phyloP scores from a whole-genome alignment of 1,139 yeast species.

The Blastobotrys capitulatus region DNA sequence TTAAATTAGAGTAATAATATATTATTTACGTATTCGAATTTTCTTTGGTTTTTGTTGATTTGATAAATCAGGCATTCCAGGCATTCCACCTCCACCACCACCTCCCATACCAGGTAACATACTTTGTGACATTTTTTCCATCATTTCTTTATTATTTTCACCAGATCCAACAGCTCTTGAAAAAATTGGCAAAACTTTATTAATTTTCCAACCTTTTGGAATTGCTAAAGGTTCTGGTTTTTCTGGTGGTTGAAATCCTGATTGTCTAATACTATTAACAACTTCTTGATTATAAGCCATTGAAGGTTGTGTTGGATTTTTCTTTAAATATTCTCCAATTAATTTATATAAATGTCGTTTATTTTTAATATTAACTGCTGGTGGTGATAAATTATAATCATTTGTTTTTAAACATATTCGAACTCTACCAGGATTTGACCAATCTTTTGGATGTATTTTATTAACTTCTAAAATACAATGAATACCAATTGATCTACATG shows the following conservation, averaged over 20 bases:
- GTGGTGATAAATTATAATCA: constrained; percentile 21
- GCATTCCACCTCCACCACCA: not conserved
- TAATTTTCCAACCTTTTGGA: constrained; percentile 82
- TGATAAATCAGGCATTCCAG: constrained; percentile 18
- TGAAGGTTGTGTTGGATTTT: constrained; percentile 67
- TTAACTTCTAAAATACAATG: constrained; percentile 47
- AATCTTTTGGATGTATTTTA: constrained; percentile 92
- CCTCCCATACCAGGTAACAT: constrained; percentile 30
- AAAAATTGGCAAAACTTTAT: constrained; percentile 78
- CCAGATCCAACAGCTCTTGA: constrained; percentile 76
- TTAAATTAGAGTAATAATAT: not conserved
- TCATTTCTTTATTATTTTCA: constrained; percentile 69
- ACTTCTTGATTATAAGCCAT: constrained; percentile 57
- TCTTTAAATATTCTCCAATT: constrained; percentile 56
- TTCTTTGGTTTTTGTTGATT: constrained; percentile 22
- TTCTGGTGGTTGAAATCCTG: constrained; percentile 44
- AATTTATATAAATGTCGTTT: constrained; percentile 64
- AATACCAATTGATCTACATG: constrained; percentile 43
- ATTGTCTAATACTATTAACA: constrained; percentile 36
- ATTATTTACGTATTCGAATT: constrained; percentile 21
- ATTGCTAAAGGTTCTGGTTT: constrained; percentile 61
- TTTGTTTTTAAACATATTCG: constrained; percentile 57
- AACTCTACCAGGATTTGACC: constrained; percentile 94
- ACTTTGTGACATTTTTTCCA: constrained; percentile 38
- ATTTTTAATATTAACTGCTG: constrained; percentile 35